These are phyloP conservation scores for Jamesozyma spencerorum DNA, from an alignment of 805 yeast species.

Conservation along the genomic window DNA sequence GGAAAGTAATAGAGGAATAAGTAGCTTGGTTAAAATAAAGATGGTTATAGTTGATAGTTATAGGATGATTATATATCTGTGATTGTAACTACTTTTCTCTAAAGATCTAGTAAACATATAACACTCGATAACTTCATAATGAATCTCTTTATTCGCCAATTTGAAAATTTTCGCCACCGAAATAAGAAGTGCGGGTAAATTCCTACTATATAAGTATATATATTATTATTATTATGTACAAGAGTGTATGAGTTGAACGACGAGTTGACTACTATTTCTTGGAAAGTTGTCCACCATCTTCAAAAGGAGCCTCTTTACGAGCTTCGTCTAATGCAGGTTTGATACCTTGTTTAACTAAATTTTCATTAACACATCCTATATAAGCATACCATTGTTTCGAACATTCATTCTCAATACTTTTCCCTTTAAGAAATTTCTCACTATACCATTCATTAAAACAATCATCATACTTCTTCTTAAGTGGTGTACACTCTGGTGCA, in stretches of 20 bases:
- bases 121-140: too few species aligned
- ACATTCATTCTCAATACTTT: conserved; percentile 70
- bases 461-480: conserved; percentile 78
- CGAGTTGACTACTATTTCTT: neutral
- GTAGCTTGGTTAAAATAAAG: too few species aligned
- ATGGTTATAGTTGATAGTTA: too few species aligned
- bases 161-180: too few species aligned
- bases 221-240: neutral
- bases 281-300: conserved; percentile 46
- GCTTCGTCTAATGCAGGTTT: conserved; percentile 82
- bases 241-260: neutral
- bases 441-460: conserved; percentile 95
- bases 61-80: too few species aligned
- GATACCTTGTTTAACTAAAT: conserved; percentile 64
- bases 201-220: neutral
- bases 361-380: conserved; percentile 74
- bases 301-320: conserved; percentile 82
- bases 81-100: too few species aligned
- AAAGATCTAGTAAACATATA: too few species aligned
- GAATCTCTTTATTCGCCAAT: too few species aligned
- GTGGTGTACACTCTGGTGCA: conserved; percentile 92
- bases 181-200: too few species aligned
- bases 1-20: too few species aligned
- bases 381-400: conserved; percentile 82
- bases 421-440: conserved; percentile 59